Evolutionary conservation across 208 protist genomes (phyloP).

Genomic region (Sergeia podlipaevii): DNA sequence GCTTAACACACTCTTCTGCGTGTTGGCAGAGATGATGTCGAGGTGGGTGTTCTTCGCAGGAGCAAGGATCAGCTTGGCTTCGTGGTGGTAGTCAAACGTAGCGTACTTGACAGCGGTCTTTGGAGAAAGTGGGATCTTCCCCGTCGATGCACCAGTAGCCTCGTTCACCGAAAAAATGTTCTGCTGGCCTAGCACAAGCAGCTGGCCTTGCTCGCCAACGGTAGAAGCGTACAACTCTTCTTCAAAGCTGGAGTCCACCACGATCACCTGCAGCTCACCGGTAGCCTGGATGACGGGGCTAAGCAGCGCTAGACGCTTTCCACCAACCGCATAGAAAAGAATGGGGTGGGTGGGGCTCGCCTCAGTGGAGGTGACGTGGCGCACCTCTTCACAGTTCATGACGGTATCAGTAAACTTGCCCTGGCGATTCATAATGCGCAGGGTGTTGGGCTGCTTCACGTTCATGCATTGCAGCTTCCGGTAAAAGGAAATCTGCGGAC

Average conservation of each 20-base stretch:
- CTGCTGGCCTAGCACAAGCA: conserved; percentile 59
- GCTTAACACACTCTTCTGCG: conserved; percentile 53
- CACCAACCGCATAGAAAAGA: conserved; percentile 77
- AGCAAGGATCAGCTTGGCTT: conserved; percentile 51
- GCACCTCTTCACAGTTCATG: conserved; percentile 37
- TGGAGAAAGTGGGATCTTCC: conserved; percentile 34
- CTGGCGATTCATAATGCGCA: conserved; percentile 70
- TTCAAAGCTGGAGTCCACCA: conserved; percentile 32
- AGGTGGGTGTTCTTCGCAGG: conserved; percentile 72
- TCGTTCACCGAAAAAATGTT: conserved; percentile 71
- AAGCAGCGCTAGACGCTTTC: conserved; percentile 52
- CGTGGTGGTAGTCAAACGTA: conserved; percentile 60
- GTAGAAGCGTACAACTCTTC: conserved; percentile 65
- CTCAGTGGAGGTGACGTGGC: conserved; percentile 58
- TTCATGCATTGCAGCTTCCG: conserved; percentile 77
- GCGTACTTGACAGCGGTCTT: conserved; percentile 63
- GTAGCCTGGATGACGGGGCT: conserved; percentile 59
- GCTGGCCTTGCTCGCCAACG: conserved; percentile 42
- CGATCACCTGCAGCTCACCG: conserved; percentile 49
- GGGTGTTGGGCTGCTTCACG: conserved; percentile 71
- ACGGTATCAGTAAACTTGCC: conserved; percentile 65
- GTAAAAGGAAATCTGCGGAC: conserved; percentile 56
- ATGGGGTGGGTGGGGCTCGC: conserved; percentile 35
- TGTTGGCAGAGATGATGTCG: conserved; percentile 65
- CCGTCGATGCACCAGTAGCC: conserved; percentile 27